Base-by-base conservation (phyloP, 1,284 basidiomycete genomes). In the Puccinia triticina region DNA sequence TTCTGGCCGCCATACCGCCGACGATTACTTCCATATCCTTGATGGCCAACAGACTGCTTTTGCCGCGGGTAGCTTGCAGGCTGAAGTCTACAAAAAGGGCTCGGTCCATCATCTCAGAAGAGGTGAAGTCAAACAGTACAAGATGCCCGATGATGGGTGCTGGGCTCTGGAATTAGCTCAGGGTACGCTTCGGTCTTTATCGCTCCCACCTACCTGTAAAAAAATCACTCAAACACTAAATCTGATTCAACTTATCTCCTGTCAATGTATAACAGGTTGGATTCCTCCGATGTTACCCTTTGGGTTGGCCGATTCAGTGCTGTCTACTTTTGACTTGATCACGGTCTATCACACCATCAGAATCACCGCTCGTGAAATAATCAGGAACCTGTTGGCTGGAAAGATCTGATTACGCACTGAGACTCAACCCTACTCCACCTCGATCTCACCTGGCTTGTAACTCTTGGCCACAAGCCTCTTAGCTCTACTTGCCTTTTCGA, bases 1-100 rank as follows among this genome's bases (percentile, higher is more conserved):
- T 87, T 91, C 92, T 7, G 96, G 96, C 3, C 86, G 96, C 82
- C 96, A 98, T 87, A 95, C 95, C 0, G 95, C 95, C 2, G 95
- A 97, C 86, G 96, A 99, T 88, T 98, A 98, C 88, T 99, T 99
- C 90, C 92, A 97, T 87, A 98, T 99, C 85, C 89, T 99, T 37
- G 89, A 91, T 48, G 97, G 96, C 0, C 93, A 95, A 88, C 94
- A 99, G 88, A 95, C 93, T 91, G 96, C 95, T 0, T 97, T 94
- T 87, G 86, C 84, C 21, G 92, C 96, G 0, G 95, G 95, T 37
- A 90, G 90, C 2, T 89, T 98, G 53, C 91, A 92, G 84, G 92
- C 91, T 89, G 95, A 98, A 90, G 86, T 91, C 57, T 99, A 99
- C 87, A 88, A 89, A 1, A 89, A 94, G 1, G 96, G 96, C 7